Evolutionary conservation across 352 stramenopile species (phyloP).

Genomic region (Phytophthora rubi): DNA sequence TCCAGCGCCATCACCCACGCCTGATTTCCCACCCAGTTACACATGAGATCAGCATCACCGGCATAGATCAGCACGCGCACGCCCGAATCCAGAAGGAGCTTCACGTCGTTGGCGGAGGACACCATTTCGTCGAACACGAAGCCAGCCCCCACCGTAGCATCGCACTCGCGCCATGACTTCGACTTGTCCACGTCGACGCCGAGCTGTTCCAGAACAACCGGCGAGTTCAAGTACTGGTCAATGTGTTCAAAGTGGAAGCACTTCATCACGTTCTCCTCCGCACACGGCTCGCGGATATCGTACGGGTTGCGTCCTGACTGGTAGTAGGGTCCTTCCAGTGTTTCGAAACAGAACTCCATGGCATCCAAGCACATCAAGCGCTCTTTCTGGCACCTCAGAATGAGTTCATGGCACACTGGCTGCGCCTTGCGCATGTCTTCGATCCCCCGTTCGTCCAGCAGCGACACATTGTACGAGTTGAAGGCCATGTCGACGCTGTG

Average conservation of each 20-base stretch:
- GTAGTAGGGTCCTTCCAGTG: slow-evolving; percentile 59
- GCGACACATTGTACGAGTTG: slow-evolving; percentile 78
- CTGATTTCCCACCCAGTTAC: slow-evolving; percentile 97
- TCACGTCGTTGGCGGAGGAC: slow-evolving; percentile 90
- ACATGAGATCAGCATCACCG: slow-evolving; percentile 97
- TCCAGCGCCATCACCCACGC: slow-evolving; percentile 94
- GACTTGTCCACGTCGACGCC: slow-evolving; percentile 54
- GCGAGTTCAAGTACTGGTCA: slow-evolving; percentile 74
- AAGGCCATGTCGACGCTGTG: slow-evolving; percentile 73
- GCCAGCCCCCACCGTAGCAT: slow-evolving; percentile 91
- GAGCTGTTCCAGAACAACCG: slow-evolving; percentile 40
- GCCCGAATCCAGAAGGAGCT: slow-evolving; percentile 77
- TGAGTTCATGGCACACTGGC: slow-evolving; percentile 62
- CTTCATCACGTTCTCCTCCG: slow-evolving; percentile 57
- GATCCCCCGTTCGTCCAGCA: slow-evolving; percentile 50
- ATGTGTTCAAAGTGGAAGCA: slow-evolving; percentile 80
- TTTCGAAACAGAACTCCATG: slow-evolving; percentile 61
- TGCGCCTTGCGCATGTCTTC: slow-evolving; percentile 60
- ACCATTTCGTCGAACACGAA: slow-evolving; percentile 96
- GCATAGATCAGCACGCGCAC: slow-evolving; percentile 94
- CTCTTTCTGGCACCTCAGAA: slow-evolving; percentile 60
- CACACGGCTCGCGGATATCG: slow-evolving; percentile 71
- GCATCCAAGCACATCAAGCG: slow-evolving; percentile 47
- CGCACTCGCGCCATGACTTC: slow-evolving; percentile 91
- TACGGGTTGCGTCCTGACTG: slow-evolving; percentile 69